phyloP scores from a whole-genome alignment of 352 stramenopile species.

The Phytophthora sansomeana region DNA sequence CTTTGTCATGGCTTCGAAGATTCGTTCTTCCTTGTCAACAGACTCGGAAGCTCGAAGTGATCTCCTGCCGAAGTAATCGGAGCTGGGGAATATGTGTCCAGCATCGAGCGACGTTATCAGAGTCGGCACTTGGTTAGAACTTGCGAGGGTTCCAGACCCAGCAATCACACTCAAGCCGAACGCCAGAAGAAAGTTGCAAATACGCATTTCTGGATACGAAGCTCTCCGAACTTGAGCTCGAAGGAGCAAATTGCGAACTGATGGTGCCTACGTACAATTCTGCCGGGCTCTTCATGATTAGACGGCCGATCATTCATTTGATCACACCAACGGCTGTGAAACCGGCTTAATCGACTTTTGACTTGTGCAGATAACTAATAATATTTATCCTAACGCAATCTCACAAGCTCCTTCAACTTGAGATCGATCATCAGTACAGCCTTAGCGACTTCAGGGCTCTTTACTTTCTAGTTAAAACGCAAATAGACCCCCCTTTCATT shows the following conservation, averaged over 20 bases:
- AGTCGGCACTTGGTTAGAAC: not conserved
- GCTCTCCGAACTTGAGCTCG: not conserved
- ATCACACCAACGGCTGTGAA: not conserved
- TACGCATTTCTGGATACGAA: not conserved
- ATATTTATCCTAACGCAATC: too few species aligned
- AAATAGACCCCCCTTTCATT: too few species aligned
- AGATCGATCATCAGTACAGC: too few species aligned
- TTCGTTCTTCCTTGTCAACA: conserved; percentile 9
- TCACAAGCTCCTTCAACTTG: too few species aligned
- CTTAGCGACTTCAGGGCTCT: too few species aligned
- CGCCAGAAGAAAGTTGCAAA: not conserved
- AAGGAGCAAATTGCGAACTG: conserved; percentile 4
- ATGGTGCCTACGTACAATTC: not conserved
- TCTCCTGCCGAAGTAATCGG: not conserved
- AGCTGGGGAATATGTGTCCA: not conserved
- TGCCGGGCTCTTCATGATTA: conserved; percentile 9
- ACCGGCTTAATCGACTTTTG: not conserved
- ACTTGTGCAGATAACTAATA: too few species aligned
- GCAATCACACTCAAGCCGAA: not conserved
- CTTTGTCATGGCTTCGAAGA: not conserved
- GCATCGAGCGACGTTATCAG: not conserved
- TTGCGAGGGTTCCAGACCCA: not conserved
- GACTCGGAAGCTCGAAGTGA: conserved; percentile 7
- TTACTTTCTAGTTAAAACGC: too few species aligned
- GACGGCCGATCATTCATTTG: conserved; percentile 6